phyloP scores from a whole-genome alignment of 192 early-diverging fungal species.

The Dispira parvispora region DNA sequence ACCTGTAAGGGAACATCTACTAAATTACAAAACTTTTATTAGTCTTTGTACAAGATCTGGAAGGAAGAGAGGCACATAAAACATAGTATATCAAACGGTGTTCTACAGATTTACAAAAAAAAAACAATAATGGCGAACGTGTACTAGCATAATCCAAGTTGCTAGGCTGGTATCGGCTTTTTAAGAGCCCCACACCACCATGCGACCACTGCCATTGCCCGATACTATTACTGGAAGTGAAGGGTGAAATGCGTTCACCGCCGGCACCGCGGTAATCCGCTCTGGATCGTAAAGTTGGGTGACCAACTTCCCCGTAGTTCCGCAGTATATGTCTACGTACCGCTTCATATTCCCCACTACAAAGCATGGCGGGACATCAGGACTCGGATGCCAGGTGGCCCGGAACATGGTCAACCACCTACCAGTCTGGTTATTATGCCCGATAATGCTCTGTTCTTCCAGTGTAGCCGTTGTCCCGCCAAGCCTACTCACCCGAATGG shows the following conservation, averaged over 20 bases:
- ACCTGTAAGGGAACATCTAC: too few relatives aligned
- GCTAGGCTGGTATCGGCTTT: too few relatives aligned
- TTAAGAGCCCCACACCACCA: slow-evolving; percentile 28
- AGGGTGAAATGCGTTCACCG: slow-evolving; percentile 47
- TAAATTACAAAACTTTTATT: too few relatives aligned
- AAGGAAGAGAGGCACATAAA: too few relatives aligned
- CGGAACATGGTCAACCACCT: slow-evolving; percentile 51
- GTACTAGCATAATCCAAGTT: too few relatives aligned
- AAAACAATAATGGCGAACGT: too few relatives aligned
- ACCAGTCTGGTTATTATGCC: slow-evolving; percentile 45
- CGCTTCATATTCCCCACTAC: slow-evolving; percentile 50
- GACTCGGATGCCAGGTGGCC: slow-evolving; percentile 34
- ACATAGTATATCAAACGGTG: too few relatives aligned
- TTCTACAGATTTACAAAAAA: too few relatives aligned
- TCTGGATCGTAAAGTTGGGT: slow-evolving; percentile 26
- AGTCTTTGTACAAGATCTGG: too few relatives aligned
- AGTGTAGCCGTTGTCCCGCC: slow-evolving; percentile 19
- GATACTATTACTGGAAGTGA: slow-evolving; percentile 24
- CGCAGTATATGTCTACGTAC: slow-evolving; percentile 38
- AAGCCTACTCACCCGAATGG: slow-evolving; percentile 32
- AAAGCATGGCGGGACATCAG: slow-evolving; percentile 28
- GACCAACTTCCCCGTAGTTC: slow-evolving; percentile 31
- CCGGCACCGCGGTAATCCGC: slow-evolving; percentile 35
- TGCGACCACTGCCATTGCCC: slow-evolving; percentile 40
- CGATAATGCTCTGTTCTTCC: slow-evolving; percentile 21